phyloP scores from a whole-genome alignment of 371 early-diverging fungal species.

The Cladochytrium tenue region DNA sequence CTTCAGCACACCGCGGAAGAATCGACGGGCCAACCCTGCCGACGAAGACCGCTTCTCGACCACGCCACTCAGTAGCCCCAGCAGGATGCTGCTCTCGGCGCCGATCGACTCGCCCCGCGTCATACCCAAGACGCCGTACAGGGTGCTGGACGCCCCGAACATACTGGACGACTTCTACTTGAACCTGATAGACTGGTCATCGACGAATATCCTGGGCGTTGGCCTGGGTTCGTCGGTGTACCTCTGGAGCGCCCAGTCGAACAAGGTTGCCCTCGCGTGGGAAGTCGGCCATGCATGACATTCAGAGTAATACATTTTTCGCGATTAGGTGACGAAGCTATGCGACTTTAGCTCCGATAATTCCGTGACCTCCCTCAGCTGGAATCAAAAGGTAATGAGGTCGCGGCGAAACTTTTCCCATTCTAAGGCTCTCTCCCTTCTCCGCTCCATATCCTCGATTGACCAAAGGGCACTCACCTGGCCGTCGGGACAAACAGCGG shows the following conservation, averaged over 20 bases:
- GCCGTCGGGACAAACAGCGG: slow-evolving; percentile 54
- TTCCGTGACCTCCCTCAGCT: slow-evolving; percentile 41
- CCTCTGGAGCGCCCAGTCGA: slow-evolving; percentile 44
- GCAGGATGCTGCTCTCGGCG: neutral
- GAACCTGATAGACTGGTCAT: slow-evolving; percentile 72
- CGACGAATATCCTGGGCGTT: slow-evolving; percentile 43
- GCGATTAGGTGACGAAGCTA: slow-evolving; percentile 36
- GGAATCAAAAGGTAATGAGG: slow-evolving; percentile 37
- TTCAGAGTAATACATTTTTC: no score
- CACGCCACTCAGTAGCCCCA: neutral
- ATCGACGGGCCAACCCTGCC: neutral
- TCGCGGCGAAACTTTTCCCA: no score
- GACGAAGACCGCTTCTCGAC: neutral
- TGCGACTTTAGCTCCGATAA: slow-evolving; percentile 44
- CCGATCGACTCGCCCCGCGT: neutral
- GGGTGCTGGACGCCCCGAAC: slow-evolving; percentile 67
- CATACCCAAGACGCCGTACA: neutral
- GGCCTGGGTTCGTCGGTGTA: slow-evolving; percentile 52
- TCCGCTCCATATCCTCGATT: no score
- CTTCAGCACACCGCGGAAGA: neutral
- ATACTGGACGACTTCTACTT: slow-evolving; percentile 71
- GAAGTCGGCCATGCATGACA: no score
- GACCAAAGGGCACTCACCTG: slow-evolving; percentile 36
- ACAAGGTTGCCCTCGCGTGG: slow-evolving; percentile 14
- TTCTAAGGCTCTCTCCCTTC: no score